Base-by-base conservation (phyloP, 164 flowering plant genomes). In the Taxillus chinensis region DNA sequence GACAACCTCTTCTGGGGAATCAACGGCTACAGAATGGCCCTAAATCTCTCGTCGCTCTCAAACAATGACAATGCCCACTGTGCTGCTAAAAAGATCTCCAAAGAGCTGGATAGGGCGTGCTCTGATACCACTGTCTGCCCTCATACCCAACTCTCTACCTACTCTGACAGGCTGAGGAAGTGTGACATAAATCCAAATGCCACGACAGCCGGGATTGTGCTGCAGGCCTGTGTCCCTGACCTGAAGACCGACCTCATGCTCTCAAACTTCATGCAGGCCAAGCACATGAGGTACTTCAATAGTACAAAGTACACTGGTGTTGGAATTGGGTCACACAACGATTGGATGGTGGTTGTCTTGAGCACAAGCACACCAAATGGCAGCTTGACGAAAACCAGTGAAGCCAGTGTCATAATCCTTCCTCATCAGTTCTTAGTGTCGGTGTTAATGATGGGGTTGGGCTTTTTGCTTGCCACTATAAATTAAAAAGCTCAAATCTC, bases 321-420 rank as follows among this genome's bases (percentile, higher is more conserved):
- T 2, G 89, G 89, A 3, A 45, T 84, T 3, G 84, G 82, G 0
- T 70, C 76, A 0, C 78, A 82, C 41, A 79, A 80, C 17, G 84
- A 78, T 43, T 84, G 89, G 84, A 77, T 78, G 63, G 84, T 84
- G 12, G 71, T 82, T 5, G 75, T 82, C 5, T 37, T 84, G 67
- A 65, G 64, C 59, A 74, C 84, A 0, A 66, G 55, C 67, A 71
- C 82, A 0, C 53, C 65, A 0, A 61, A 49, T 0, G 89, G 89
- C 14, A 76, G 70, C 66, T 74, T 80, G 27, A 67, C 80, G 1
- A 65, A 59, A 27, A 69, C 59, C 13, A 41, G 41, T 15, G 50
- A 64, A 5, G 57, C 37, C 59, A 56, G 11, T 48, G 40, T 61
- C 2, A 17, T 13, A 9, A 54, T 42, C 8, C 64, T 61, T 6